Conservation (phyloP, 176 grass and related monocot genomes). For the Phoenix dactylifera region DNA sequence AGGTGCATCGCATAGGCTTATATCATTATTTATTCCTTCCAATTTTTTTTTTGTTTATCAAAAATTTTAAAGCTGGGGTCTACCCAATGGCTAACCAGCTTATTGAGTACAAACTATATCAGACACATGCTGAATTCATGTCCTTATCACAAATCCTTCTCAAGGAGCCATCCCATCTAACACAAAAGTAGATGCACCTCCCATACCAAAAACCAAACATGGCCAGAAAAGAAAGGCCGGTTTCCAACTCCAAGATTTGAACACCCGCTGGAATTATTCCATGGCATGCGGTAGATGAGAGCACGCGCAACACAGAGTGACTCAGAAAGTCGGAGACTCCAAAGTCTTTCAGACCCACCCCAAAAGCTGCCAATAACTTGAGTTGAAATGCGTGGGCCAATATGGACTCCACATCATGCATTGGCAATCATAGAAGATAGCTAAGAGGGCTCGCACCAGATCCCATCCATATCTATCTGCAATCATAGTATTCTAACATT, state of each 20-base stretch:
- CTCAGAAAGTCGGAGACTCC: background rate
- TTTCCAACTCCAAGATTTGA: constrained; percentile 7
- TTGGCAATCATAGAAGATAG: constrained; percentile 4
- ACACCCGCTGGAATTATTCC: constrained; percentile 2
- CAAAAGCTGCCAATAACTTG: no score
- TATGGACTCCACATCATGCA: constrained; percentile 7
- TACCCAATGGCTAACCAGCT: background rate
- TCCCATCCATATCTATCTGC: constrained; percentile 6
- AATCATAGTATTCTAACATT: no score
- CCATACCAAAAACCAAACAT: constrained; percentile 4
- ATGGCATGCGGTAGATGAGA: constrained; percentile 2
- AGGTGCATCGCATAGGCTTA: no score
- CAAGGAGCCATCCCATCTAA: background rate
- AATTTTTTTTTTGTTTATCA: background rate
- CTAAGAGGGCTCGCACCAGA: constrained; percentile 13
- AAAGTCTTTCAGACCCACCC: constrained; percentile 6
- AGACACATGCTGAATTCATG: no score
- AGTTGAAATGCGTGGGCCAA: background rate
- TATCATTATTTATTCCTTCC: no score
- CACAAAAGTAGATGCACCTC: background rate
- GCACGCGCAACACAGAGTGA: background rate
- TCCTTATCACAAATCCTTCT: background rate
- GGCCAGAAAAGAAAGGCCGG: constrained; percentile 14
- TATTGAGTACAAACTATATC: background rate
- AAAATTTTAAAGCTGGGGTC: background rate